Conservation (phyloP, 371 early-diverging fungal genomes). For the Dipsacomyces acuminosporus region DNA sequence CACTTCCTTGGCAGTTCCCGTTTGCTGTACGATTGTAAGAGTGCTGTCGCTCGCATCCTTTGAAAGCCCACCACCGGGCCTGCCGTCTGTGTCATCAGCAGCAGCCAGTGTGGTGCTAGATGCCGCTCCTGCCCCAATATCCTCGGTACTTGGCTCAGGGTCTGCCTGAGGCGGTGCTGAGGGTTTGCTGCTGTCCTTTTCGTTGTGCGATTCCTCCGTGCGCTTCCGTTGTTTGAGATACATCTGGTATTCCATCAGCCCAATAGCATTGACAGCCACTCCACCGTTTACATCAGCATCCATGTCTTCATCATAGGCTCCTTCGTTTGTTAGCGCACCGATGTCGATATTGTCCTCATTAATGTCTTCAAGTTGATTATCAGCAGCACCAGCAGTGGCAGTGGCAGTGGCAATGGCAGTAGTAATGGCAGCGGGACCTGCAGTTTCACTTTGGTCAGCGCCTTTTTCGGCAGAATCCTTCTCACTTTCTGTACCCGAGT, state of each 20-base stretch:
- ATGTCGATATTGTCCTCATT: slow-evolving; percentile 23
- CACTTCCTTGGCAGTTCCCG: slow-evolving; percentile 6
- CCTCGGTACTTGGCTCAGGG: neutral
- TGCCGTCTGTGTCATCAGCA: slow-evolving; percentile 3
- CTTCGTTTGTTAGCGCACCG: neutral
- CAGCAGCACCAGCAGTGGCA: neutral
- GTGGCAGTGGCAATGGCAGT: neutral
- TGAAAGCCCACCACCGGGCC: neutral
- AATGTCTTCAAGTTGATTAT: slow-evolving; percentile 6
- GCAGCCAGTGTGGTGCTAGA: neutral
- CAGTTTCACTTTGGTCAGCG: too few relatives aligned
- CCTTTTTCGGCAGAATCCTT: neutral
- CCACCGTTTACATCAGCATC: slow-evolving; percentile 22
- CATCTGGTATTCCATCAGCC: slow-evolving; percentile 36
- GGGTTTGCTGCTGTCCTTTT: neutral
- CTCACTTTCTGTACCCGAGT: slow-evolving; percentile 1
- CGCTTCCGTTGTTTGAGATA: slow-evolving; percentile 22
- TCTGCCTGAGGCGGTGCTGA: neutral
- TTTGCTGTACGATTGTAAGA: slow-evolving; percentile 32
- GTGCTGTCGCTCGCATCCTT: neutral
- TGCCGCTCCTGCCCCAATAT: neutral
- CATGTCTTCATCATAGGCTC: neutral
- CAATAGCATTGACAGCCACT: slow-evolving; percentile 35
- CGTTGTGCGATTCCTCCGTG: neutral
- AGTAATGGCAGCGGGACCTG: neutral